Evolutionary conservation across 805 yeast genomes (phyloP), one percentile per base, ranked within the genome.

Genomic region (Jamesozyma rosinii): DNA sequence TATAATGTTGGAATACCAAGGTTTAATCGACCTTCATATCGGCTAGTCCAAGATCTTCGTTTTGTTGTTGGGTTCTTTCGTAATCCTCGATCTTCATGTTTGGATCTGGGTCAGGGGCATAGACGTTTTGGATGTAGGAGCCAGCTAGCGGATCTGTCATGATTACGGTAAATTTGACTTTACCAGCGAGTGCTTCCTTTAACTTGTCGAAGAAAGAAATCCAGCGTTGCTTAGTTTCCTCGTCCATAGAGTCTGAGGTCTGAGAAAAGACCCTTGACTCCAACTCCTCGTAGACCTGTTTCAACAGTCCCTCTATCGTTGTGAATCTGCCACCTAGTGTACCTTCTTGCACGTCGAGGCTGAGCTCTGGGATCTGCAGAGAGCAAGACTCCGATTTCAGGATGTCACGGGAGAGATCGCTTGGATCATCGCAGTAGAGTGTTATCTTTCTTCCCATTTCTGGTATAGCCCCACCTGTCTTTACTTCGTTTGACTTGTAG

Each of bases 301-400:
- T 72, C 52, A 92, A 67, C 43, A 92, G 72, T 49, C 99, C 99
- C 68, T 92, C 99, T 49, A 92, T 70, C 14, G 99, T 92, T 37
- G 98, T 92, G 70, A 92, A 92, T 61, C 98, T 77, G 45, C 99
- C 98, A 48, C 99, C 99, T 41, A 92, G 71, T 2, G 99, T 92
- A 47, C 99, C 98, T 34, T 95, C 89, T 14, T 89, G 86, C 57
- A 92, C 76, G 64, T 92, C 98, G 52, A 92, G 74, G 58, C 77
- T 78, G 48, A 92, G 71, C 67, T 92, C 98, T 4, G 98, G 97
- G 45, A 90, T 74, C 18, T 65, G 67, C 66, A 92, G 59, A 4
- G 88, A 82, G 69, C 97, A 90, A 13, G 96, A 83, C 68, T 92
- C 99, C 15, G 95, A 81, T 67, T 92, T 92, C 55, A 92, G 74